Percentiles rank a stretch among this genome's conserved stretches.
phyloP scores from a whole-genome alignment of 345 rosid genomes.

The Cardamine resedifolia region DNA sequence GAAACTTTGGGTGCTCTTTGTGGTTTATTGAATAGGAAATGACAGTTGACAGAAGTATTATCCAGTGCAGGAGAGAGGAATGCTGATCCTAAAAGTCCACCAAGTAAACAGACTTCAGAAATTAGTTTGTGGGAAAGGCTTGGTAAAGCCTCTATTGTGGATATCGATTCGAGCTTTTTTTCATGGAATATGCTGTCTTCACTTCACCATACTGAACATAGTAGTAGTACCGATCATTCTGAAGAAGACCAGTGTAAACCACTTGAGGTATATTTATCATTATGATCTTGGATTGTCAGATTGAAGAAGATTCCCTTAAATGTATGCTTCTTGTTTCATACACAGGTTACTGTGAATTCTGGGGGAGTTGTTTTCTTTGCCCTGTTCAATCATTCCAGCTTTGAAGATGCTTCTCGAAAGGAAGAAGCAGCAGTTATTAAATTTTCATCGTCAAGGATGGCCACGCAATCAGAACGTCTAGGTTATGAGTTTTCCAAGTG shows the following conservation, averaged over 20 bases:
- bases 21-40: neutral
- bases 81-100: conserved; percentile 50
- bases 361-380: conserved; percentile 99
- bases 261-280: conserved; percentile 65
- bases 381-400: conserved; percentile 58
- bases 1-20: too few relatives aligned
- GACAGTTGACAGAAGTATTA: conserved; percentile 3
- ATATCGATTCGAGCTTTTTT: conserved; percentile 63
- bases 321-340: conserved; percentile 25
- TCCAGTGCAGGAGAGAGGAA: conserved; percentile 61
- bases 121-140: conserved; percentile 90
- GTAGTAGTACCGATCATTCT: conserved; percentile 72
- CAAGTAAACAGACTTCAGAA: conserved; percentile 57
- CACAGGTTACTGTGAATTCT: conserved; percentile 91
- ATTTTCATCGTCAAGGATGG: conserved; percentile 98
- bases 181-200: conserved; percentile 95
- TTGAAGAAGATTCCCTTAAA: too few relatives aligned
- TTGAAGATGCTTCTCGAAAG: conserved; percentile 48
- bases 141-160: conserved; percentile 69
- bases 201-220: conserved; percentile 94
- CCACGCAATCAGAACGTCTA: conserved; percentile 97
- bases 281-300: conserved; percentile 14
- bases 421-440: conserved; percentile 98
- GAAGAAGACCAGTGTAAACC: conserved; percentile 92
- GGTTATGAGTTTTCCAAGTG: conserved; percentile 98